Percentiles rank a stretch among this genome's conserved stretches.
Evolutionary conservation across 1,139 yeast genomes (phyloP).

Genomic region (Geotrichum siamense): DNA sequence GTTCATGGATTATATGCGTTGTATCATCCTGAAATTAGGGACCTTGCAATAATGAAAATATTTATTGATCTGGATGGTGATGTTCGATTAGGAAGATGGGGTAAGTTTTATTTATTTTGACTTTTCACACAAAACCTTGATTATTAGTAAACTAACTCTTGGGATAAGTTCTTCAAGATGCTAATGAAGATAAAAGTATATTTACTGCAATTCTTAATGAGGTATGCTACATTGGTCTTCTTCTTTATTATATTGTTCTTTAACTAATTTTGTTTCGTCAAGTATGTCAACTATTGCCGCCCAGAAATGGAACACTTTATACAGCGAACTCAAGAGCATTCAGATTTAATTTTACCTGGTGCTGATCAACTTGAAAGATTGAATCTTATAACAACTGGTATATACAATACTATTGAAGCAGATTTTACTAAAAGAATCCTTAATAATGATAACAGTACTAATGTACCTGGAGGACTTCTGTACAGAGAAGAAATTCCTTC

Average conservation of each 20-base stretch:
- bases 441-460: constrained; percentile 1
- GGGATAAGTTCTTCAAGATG: constrained; percentile 31
- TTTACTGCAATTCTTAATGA: constrained; percentile 49
- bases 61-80: constrained; percentile 87
- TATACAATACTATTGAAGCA: constrained; percentile 40
- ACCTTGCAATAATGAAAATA: constrained; percentile 56
- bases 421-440: constrained; percentile 20
- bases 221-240: constrained; percentile 4
- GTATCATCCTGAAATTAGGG: constrained; percentile 53
- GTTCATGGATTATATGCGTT: constrained; percentile 79
- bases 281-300: constrained; percentile 32
- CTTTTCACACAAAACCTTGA: background rate
- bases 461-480: constrained; percentile 1
- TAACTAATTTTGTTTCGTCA: background rate
- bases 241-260: background rate
- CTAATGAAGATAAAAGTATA: constrained; percentile 26
- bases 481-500: constrained; percentile 6
- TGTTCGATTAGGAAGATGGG: constrained; percentile 72
- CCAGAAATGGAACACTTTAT: constrained; percentile 72
- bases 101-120: constrained; percentile 12
- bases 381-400: constrained; percentile 67
- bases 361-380: constrained; percentile 58
- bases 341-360: constrained; percentile 76
- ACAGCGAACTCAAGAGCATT: constrained; percentile 57
- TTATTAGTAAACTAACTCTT: no score